A percentile compares a stretch with the other conserved stretches of the same genome.
These are phyloP conservation scores for Vinca minor DNA, from an alignment of 257 asterid genomes.

Conservation along the genomic window DNA sequence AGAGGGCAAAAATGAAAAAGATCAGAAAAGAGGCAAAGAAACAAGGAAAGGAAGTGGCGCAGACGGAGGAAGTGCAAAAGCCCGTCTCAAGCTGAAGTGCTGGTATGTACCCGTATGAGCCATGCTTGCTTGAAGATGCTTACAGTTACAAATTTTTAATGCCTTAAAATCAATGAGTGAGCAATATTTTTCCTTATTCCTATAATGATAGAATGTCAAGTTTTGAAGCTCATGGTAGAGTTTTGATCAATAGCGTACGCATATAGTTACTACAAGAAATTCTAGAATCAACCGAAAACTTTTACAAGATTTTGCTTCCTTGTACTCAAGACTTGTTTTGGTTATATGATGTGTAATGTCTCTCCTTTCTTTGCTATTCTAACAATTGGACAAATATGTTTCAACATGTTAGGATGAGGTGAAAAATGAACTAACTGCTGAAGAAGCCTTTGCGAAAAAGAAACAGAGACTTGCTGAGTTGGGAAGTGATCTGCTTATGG, in stretches of 20 bases:
- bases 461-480: conserved; percentile 79
- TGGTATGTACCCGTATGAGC: conserved; percentile 39
- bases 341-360: background rate
- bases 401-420: conserved; percentile 56
- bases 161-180: background rate
- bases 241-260: background rate
- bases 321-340: background rate
- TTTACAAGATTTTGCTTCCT: background rate
- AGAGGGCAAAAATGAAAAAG: conserved; percentile 64
- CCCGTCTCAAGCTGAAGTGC: conserved; percentile 63
- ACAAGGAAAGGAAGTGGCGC: conserved; percentile 43
- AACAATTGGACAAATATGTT: background rate
- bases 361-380: background rate
- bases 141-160: background rate
- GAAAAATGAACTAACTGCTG: conserved; percentile 62
- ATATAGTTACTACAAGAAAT: background rate
- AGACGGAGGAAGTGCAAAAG: conserved; percentile 42
- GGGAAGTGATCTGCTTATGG: conserved; percentile 75
- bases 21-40: conserved; percentile 80
- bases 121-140: background rate
- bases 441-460: conserved; percentile 66
- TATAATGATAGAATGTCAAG: background rate
- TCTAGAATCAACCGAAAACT: background rate
- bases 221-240: background rate
- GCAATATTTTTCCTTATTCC: background rate